These are phyloP conservation scores for Quercus phellos DNA, from an alignment of 331 rosid species.

Conservation along the genomic window DNA sequence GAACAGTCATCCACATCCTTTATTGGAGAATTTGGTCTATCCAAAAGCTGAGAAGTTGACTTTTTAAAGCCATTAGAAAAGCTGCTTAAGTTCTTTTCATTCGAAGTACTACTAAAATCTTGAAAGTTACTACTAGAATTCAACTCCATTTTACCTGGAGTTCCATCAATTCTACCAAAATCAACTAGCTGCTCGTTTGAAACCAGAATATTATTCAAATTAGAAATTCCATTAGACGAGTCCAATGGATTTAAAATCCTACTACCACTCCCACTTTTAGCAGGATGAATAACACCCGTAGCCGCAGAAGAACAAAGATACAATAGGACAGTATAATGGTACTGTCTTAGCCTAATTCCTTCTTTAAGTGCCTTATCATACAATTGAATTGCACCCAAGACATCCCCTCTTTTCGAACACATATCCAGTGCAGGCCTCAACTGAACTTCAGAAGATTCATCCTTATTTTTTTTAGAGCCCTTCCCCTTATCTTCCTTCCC, in stretches of 20 bases:
- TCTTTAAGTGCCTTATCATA: constrained; percentile 54
- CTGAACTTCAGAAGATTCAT: constrained; percentile 36
- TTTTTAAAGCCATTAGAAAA: constrained; percentile 28
- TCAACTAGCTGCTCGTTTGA: not conserved
- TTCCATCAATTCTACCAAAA: constrained; percentile 1
- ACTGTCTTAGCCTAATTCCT: constrained; percentile 51
- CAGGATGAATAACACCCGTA: constrained; percentile 73
- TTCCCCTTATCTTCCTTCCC: constrained; percentile 31
- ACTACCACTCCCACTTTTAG: constrained; percentile 69
- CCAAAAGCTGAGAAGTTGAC: constrained; percentile 20
- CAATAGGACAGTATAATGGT: constrained; percentile 72
- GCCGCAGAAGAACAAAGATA: constrained; percentile 94
- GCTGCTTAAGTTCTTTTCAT: constrained; percentile 20
- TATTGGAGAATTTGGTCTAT: constrained; percentile 14
- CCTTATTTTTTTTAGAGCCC: constrained; percentile 28
- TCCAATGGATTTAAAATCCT: constrained; percentile 41
- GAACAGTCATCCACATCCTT: constrained; percentile 21
- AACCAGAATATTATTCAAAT: not conserved
- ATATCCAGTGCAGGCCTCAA: constrained; percentile 52
- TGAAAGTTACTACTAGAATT: constrained; percentile 5
- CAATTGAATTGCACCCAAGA: constrained; percentile 61
- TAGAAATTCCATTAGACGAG: constrained; percentile 24
- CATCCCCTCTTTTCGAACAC: constrained; percentile 86
- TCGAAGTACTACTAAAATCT: constrained; percentile 7
- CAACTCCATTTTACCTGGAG: constrained; percentile 3